Percentiles rank a stretch among this genome's conserved stretches.
These are phyloP conservation scores for Heritiera fomes DNA, from an alignment of 345 rosid species.

Conservation along the genomic window DNA sequence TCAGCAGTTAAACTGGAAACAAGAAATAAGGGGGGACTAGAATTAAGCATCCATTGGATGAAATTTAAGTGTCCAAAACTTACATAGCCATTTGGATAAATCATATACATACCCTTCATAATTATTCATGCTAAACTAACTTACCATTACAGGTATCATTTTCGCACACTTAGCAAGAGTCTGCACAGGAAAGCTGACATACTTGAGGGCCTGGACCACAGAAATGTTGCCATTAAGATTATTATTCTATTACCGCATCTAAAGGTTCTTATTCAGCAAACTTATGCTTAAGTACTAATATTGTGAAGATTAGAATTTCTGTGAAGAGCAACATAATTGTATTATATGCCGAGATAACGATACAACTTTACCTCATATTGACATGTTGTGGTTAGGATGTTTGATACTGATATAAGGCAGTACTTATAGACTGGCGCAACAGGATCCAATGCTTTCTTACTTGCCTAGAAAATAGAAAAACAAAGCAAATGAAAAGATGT, in stretches of 20 bases:
- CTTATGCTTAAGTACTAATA: not conserved
- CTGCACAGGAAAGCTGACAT: conserved; percentile 95
- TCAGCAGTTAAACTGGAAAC: not conserved
- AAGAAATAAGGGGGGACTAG: not conserved
- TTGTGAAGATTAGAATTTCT: not conserved
- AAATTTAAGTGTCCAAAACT: conserved; percentile 16
- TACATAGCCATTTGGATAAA: not conserved
- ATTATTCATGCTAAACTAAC: conserved; percentile 25
- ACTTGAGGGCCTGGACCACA: conserved; percentile 78
- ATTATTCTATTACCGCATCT: conserved; percentile 12
- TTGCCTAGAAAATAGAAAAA: conserved; percentile 48
- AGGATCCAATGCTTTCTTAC: conserved; percentile 79
- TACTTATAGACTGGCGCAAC: conserved; percentile 92
- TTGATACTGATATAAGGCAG: conserved; percentile 69
- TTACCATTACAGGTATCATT: conserved; percentile 98
- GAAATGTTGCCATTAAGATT: conserved; percentile 20
- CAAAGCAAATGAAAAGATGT: not conserved
- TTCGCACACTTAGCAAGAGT: conserved; percentile 95
- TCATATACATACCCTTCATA: not conserved
- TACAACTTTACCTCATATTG: conserved; percentile 76
- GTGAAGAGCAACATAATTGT: not conserved
- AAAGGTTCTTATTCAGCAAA: conserved; percentile 2
- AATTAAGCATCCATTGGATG: not conserved
- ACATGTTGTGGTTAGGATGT: conserved; percentile 88
- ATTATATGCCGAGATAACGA: not conserved